Evolutionary conservation across 1,284 basidiomycete species (phyloP), one percentile per base, ranked within the genome.

Genomic region (Rhodotorula mucilaginosa): DNA sequence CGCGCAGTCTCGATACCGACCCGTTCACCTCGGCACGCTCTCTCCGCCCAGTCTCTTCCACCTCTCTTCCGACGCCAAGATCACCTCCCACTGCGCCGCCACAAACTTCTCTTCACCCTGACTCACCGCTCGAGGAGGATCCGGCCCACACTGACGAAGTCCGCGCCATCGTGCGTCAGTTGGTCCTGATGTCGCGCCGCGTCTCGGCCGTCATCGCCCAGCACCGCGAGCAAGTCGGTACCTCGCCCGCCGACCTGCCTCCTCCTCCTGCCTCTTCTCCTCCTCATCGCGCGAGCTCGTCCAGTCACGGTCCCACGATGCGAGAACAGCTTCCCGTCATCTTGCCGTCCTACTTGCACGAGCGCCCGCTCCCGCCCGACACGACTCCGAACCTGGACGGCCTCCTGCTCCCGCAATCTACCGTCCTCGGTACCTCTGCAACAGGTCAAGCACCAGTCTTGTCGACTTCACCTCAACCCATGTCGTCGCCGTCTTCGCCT

Each of bases 201-300:
- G 70, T 71, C 21, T 65, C 67, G 19, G 64, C 56, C 13, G 70
- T 67, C 5, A 65, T 71, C 51, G 67, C 68, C 21, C 70, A 67
- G 5, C 70, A 71, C 39, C 61, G 70, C 23, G 61, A 63, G n/a
- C 59, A 58, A 39, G 59, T 67, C 18, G 65, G 51, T 7, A 8
- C 46, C 6, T 47, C 56, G 1, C 5, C 58, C 15, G 39, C n/a
- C 7, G 39, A 19, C 3, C 18, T 52, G 12, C 10, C 52, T 5
- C 10, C 61, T 10, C 1, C 58, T 16, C 3, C 49, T 4, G 29
- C 31, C 4, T 12, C n/a, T 10, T 12, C 54, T 54, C 19, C 58
- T 7, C 3, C 26, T 21, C 18, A 15, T 52, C 58, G 48, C 29
- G 7, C 39, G 10, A 44, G 10, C 39, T 44, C 39, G 10, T 44